Conservation (phyloP, 2,329 filamentous ascomycete genomes). For the Albophoma yamanashiensis region DNA sequence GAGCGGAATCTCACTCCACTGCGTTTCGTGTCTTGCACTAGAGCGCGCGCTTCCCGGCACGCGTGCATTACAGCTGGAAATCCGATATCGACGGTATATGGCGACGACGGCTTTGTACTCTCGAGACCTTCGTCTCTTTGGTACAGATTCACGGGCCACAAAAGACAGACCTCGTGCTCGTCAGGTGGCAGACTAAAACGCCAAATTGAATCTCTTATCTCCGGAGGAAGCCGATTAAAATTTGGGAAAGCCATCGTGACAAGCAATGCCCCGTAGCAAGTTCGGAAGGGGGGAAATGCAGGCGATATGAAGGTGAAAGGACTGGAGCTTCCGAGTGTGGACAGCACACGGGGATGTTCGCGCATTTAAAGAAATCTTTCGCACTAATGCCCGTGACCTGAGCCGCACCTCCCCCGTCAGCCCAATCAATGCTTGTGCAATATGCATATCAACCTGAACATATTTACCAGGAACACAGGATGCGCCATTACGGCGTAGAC, state of each 20-base stretch:
- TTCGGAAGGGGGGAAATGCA: no score
- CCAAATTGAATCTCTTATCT: not conserved
- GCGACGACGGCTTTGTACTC: not conserved
- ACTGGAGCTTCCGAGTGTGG: no score
- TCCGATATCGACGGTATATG: not conserved
- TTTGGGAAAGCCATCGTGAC: not conserved
- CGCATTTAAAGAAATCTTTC: no score
- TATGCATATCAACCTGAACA: no score
- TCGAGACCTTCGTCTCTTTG: not conserved
- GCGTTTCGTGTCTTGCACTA: not conserved
- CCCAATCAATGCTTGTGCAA: no score
- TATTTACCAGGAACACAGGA: no score
- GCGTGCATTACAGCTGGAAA: not conserved
- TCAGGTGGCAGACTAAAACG: not conserved
- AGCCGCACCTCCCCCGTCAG: no score
- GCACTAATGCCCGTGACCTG: no score
- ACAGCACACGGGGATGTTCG: no score
- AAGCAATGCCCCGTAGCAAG: not conserved
- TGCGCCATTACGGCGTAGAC: no score
- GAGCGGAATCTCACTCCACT: not conserved
- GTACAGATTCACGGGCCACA: not conserved
- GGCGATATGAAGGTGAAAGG: no score
- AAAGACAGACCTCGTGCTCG: not conserved
- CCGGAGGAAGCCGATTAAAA: not conserved
- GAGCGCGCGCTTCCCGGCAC: not conserved